These are phyloP conservation scores for Hirsutella rhossiliensis DNA, from an alignment of 2,329 filamentous ascomycete species.

Conservation along the genomic window DNA sequence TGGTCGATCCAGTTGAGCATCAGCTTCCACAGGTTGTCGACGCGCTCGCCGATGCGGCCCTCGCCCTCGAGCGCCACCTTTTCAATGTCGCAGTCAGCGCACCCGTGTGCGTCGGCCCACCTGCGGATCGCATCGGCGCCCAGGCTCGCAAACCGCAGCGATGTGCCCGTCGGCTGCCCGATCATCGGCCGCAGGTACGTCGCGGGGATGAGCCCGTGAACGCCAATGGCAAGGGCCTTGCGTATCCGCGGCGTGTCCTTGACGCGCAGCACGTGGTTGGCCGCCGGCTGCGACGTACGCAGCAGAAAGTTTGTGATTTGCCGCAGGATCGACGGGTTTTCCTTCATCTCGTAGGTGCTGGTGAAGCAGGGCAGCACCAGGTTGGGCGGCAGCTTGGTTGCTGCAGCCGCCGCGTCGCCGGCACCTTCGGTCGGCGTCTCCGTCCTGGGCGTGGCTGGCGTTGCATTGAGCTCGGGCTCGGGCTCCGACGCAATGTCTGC, in stretches of 20 bases:
- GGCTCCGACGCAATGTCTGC: slow-evolving; percentile 2
- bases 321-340: slow-evolving; percentile 58
- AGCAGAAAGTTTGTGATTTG: slow-evolving; percentile 49
- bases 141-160: slow-evolving; percentile 81
- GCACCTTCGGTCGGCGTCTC: slow-evolving; percentile 15
- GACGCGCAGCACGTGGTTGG: slow-evolving; percentile 60
- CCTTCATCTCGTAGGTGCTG: slow-evolving; percentile 54
- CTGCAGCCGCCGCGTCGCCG: slow-evolving; percentile 25
- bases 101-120: slow-evolving; percentile 68
- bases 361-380: slow-evolving; percentile 58
- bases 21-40: slow-evolving; percentile 88
- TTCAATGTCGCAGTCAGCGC: slow-evolving; percentile 69
- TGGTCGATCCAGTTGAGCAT: slow-evolving; percentile 91
- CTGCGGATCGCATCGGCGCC: slow-evolving; percentile 71
- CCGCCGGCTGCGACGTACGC: slow-evolving; percentile 40
- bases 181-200: slow-evolving; percentile 79
- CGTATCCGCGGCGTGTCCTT: slow-evolving; percentile 61
- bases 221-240: slow-evolving; percentile 82
- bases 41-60: slow-evolving; percentile 78
- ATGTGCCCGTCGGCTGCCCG: slow-evolving; percentile 91
- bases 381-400: slow-evolving; percentile 39
- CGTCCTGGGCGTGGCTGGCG: slow-evolving; percentile 5
- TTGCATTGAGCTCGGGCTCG: slow-evolving; percentile 6
- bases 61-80: slow-evolving; percentile 93
- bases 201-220: slow-evolving; percentile 90